phyloP scores from a whole-genome alignment of 352 stramenopile species.

The Phytopythium oedochilum region DNA sequence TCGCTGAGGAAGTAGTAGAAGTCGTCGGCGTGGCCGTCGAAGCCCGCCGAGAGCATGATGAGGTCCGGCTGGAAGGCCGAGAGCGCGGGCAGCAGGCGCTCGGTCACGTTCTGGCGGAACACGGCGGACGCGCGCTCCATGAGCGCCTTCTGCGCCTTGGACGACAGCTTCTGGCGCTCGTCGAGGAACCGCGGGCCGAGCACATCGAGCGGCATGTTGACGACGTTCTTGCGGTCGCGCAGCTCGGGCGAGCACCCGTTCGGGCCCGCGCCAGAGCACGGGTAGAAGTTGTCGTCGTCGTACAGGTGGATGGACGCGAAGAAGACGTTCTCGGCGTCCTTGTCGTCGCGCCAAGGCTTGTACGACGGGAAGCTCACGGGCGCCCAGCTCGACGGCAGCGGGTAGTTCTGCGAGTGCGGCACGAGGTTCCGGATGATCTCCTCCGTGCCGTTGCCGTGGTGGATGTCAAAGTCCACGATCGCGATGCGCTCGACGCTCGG shows the following conservation, averaged over 20 bases:
- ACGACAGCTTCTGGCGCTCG: constrained; percentile 44
- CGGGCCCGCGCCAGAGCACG: constrained; percentile 41
- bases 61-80: constrained; percentile 48
- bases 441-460: constrained; percentile 63
- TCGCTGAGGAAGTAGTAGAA: constrained; percentile 75
- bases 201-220: constrained; percentile 50
- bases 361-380: constrained; percentile 54
- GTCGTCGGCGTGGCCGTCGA: constrained; percentile 61
- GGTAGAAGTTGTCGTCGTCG: constrained; percentile 65
- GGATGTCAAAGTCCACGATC: constrained; percentile 70
- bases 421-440: constrained; percentile 61
- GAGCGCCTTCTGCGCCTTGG: constrained; percentile 43
- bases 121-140: constrained; percentile 42
- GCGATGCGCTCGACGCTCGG: constrained; percentile 35
- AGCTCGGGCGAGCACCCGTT: constrained; percentile 48
- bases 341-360: constrained; percentile 64
- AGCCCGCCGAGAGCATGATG: constrained; percentile 66
- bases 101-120: constrained; percentile 39
- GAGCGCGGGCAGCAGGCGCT: constrained; percentile 43
- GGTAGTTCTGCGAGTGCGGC: constrained; percentile 57
- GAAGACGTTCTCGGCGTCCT: constrained; percentile 57
- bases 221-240: constrained; percentile 33
- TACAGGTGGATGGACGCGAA: constrained; percentile 62
- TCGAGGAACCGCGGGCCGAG: constrained; percentile 55
- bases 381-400: constrained; percentile 56